Percentiles rank a stretch among this genome's conserved stretches.
These are phyloP conservation scores for Chrysophaeum taylorii DNA, from an alignment of 352 stramenopile genomes.

Conservation along the genomic window DNA sequence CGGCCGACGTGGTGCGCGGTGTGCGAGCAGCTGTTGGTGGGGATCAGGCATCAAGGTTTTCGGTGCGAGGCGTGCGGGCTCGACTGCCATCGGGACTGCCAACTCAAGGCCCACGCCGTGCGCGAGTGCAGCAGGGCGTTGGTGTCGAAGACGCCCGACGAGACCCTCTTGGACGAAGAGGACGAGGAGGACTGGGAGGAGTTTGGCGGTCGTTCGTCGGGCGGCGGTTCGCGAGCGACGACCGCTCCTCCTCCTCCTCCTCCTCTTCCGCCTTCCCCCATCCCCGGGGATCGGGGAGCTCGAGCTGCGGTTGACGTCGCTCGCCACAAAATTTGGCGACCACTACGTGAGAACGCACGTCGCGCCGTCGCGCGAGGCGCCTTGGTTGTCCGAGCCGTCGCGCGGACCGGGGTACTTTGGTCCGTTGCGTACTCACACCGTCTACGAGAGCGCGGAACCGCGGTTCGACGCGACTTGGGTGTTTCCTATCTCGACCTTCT, in stretches of 20 bases:
- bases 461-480: neutral
- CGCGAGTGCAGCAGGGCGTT: neutral
- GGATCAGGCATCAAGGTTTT: neutral
- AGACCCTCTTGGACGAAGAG: too few species aligned
- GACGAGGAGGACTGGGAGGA: too few species aligned
- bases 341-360: neutral
- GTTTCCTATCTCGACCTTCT: neutral
- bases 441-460: neutral
- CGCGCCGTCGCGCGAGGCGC: neutral
- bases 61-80: constrained; percentile 1
- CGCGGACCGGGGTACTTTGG: too few species aligned
- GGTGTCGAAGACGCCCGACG: too few species aligned
- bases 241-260: too few species aligned
- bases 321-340: too few species aligned
- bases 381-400: too few species aligned
- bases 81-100: neutral
- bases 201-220: too few species aligned
- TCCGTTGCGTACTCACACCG: constrained; percentile 9
- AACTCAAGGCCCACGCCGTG: neutral
- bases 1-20: constrained; percentile 8
- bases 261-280: too few species aligned
- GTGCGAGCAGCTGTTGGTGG: neutral
- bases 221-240: too few species aligned
- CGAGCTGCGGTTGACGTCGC: too few species aligned
- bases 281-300: too few species aligned